Evolutionary conservation across 495 filamentous ascomycete genomes (phyloP).

Genomic region (Lophiostoma macrostomum): DNA sequence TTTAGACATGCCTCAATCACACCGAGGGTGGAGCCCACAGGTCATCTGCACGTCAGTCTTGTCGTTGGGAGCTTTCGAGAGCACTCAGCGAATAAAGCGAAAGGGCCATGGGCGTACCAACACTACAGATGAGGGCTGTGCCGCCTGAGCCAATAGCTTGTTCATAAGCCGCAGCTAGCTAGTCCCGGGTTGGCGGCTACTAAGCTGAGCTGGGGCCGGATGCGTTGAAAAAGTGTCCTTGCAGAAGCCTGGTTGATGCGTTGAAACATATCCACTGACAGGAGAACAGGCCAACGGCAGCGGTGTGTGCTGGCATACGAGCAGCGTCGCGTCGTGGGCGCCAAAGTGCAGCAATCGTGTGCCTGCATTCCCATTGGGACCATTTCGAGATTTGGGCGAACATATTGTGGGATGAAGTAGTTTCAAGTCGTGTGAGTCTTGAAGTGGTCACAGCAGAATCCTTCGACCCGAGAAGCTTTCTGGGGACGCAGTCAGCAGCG

Average conservation of each 20-base stretch:
- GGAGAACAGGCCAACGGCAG: background rate
- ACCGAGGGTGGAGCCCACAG: no score
- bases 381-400: no score
- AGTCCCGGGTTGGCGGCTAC: constrained; percentile 13
- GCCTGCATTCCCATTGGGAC: background rate
- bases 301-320: constrained; percentile 6
- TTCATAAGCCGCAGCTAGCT: background rate
- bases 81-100: no score
- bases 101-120: no score
- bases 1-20: no score
- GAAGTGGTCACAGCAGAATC: constrained; percentile 8
- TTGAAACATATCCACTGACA: constrained; percentile 20
- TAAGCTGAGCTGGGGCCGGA: constrained; percentile 5
- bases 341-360: background rate
- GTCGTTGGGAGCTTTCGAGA: no score
- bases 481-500: constrained; percentile 21
- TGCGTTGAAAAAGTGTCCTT: background rate
- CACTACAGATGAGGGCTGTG: constrained; percentile 18
- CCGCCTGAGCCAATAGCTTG: constrained; percentile 13
- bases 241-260: background rate
- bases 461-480: constrained; percentile 16
- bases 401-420: no score
- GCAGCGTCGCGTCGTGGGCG: constrained; percentile 2
- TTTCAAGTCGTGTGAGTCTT: background rate
- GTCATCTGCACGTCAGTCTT: no score